phyloP scores from a whole-genome alignment of 306 rosid species.

The Prunus mira region DNA sequence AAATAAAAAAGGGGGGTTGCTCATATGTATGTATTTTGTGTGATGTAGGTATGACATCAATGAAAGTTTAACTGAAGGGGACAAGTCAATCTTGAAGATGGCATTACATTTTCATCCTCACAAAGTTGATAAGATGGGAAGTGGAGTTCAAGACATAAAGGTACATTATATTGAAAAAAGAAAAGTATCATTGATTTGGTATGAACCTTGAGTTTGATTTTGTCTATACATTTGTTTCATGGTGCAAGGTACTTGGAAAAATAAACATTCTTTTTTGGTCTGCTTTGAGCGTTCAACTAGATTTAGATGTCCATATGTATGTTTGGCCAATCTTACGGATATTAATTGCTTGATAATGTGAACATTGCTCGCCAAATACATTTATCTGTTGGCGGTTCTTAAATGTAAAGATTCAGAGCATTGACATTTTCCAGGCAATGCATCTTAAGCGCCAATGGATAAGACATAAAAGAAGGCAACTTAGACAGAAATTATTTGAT shows the following conservation, averaged over 20 bases:
- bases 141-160: slow-evolving; percentile 62
- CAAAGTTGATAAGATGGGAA: slow-evolving; percentile 55
- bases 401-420: neutral
- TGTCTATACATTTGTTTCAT: neutral
- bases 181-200: neutral
- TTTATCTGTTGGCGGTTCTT: neutral
- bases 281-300: neutral
- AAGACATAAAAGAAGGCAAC: neutral
- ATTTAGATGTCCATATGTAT: neutral
- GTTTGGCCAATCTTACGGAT: neutral
- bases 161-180: slow-evolving; percentile 30
- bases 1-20: neutral
- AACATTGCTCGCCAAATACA: neutral
- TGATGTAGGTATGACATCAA: slow-evolving; percentile 61
- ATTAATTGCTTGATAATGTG: neutral
- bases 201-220: neutral
- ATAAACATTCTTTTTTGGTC: neutral
- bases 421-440: neutral
- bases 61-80: slow-evolving; percentile 49
- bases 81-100: slow-evolving; percentile 50
- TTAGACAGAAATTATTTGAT: neutral
- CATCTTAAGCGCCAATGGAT: neutral
- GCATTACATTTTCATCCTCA: slow-evolving; percentile 76
- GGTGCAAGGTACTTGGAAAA: neutral
- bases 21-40: slow-evolving; percentile 15